These are phyloP conservation scores for Clitocybe nebularis DNA, from an alignment of 1,284 basidiomycete genomes.

Conservation along the genomic window DNA sequence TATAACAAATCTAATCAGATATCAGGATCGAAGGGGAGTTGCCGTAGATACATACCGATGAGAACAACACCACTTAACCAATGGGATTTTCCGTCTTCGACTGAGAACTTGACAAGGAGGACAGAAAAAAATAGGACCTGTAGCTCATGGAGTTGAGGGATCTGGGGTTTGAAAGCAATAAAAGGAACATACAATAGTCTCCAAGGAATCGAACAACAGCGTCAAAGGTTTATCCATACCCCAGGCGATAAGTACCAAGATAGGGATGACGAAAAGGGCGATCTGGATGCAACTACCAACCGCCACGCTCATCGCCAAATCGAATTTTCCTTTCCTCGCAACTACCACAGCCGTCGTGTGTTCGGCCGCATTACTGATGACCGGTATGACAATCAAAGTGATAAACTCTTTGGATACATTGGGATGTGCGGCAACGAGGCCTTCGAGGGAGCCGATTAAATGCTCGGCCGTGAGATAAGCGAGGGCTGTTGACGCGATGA, in stretches of 20 bases:
- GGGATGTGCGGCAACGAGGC: conserved; percentile 36
- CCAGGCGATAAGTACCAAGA: conserved; percentile 49
- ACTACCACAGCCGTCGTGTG: conserved; percentile 66
- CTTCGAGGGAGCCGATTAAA: conserved; percentile 44
- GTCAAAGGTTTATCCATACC: conserved; percentile 45
- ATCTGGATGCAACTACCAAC: conserved; percentile 70
- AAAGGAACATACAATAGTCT: conserved; percentile 28
- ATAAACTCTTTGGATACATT: conserved; percentile 55
- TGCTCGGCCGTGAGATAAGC: conserved; percentile 59
- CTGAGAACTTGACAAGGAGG: conserved; percentile 57
- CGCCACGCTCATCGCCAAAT: conserved; percentile 55
- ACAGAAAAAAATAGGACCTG: conserved; percentile 50
- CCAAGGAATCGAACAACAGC: conserved; percentile 39
- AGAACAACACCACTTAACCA: conserved; percentile 57
- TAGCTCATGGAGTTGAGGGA: neutral
- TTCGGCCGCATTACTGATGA: conserved; percentile 65
- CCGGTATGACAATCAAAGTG: conserved; percentile 63
- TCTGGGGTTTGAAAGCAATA: neutral
- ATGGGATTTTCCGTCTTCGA: conserved; percentile 60
- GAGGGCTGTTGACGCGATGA: conserved; percentile 37
- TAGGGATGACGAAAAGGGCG: conserved; percentile 60
- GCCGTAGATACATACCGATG: conserved; percentile 34
- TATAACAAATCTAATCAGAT: conserved; percentile 11
- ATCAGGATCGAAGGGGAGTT: neutral
- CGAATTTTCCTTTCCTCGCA: conserved; percentile 54